Percentiles rank a stretch among this genome's conserved stretches.
Conservation (phyloP, 108 stramenopile genomes). For the Pseudonitzschia delicatissima region DNA sequence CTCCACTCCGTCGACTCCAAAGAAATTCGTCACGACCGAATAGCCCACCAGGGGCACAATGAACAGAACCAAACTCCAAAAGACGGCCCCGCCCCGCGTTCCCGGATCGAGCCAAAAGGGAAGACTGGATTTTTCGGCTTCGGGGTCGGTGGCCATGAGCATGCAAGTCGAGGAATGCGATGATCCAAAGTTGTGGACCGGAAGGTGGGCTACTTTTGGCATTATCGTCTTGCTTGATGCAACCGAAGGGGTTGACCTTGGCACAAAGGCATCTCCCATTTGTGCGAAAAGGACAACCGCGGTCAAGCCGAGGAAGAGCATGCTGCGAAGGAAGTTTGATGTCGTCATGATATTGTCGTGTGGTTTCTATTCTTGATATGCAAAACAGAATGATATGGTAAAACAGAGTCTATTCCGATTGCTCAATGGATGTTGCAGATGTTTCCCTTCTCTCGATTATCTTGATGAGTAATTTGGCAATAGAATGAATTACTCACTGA, state of each 20-base stretch:
- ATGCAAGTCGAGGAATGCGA: conserved; percentile 2
- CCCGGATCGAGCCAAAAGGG: conserved; percentile 84
- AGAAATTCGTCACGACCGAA: conserved; percentile 48
- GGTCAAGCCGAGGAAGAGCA: conserved; percentile 1
- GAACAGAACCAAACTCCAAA: conserved; percentile 72
- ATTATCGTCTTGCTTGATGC: background rate
- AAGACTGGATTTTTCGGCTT: conserved; percentile 29
- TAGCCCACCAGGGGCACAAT: conserved; percentile 68
- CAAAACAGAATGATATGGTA: too few relatives aligned
- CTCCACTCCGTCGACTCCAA: conserved; percentile 70
- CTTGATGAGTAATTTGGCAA: too few relatives aligned
- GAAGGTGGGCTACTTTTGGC: background rate
- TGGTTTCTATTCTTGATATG: background rate
- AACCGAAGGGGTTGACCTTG: background rate
- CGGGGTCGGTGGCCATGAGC: background rate
- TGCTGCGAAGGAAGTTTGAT: background rate
- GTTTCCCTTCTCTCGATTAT: too few relatives aligned
- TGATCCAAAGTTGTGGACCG: background rate
- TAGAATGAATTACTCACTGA: too few relatives aligned
- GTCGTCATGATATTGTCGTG: too few relatives aligned
- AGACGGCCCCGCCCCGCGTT: conserved; percentile 81
- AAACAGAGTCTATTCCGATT: too few relatives aligned
- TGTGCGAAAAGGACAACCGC: conserved; percentile 3
- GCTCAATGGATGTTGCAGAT: too few relatives aligned
- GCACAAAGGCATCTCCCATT: background rate